These are phyloP conservation scores for Sicyos edulis DNA, from an alignment of 306 rosid genomes.

Conservation along the genomic window DNA sequence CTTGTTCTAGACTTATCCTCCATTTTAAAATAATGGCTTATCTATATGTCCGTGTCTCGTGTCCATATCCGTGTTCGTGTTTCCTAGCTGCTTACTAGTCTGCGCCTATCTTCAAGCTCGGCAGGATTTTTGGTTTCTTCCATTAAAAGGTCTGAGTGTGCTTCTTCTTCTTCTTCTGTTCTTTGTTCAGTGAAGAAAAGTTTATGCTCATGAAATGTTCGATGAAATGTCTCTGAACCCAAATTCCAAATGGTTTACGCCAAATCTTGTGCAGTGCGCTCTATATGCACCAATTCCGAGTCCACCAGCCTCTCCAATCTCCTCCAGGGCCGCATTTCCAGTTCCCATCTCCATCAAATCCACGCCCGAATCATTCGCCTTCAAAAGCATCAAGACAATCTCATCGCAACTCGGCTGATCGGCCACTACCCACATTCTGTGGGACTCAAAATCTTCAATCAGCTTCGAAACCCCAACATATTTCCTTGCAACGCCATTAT, in stretches of 20 bases:
- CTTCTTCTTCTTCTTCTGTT: no score
- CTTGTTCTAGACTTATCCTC: no score
- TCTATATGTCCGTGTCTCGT: no score
- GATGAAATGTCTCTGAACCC: background rate
- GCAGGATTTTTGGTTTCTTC: no score
- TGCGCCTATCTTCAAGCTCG: no score
- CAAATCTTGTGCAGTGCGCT: slow-evolving; percentile 20
- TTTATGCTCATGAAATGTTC: background rate
- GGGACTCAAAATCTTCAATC: slow-evolving; percentile 34
- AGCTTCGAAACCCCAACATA: slow-evolving; percentile 43
- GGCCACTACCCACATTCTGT: slow-evolving; percentile 43
- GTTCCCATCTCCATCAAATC: slow-evolving; percentile 41
- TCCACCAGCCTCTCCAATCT: slow-evolving; percentile 26
- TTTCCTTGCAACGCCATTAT: slow-evolving; percentile 54
- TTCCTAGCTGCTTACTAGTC: no score
- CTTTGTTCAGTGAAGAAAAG: no score
- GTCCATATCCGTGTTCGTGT: no score
- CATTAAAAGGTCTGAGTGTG: no score
- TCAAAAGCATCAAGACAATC: slow-evolving; percentile 49
- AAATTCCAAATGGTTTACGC: background rate
- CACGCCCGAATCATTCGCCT: slow-evolving; percentile 40
- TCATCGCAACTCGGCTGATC: slow-evolving; percentile 57
- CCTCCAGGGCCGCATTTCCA: slow-evolving; percentile 36
- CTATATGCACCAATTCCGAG: slow-evolving; percentile 12
- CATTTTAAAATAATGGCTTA: no score